Conservation (phyloP, 306 rosid species). For the Clitoria ternatea region DNA sequence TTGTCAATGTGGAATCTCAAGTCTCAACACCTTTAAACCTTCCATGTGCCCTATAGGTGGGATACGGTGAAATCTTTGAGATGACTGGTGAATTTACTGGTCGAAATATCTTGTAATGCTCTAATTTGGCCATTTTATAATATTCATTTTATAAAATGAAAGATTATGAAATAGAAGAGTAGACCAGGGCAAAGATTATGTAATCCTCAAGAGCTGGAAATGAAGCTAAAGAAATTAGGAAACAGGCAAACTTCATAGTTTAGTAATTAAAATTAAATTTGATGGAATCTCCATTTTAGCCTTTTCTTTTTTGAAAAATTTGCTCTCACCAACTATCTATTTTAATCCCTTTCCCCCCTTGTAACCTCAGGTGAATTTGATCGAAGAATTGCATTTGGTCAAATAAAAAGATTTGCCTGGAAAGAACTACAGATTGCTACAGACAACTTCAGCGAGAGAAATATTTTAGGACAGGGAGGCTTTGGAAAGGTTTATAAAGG, state of each 20-base stretch:
- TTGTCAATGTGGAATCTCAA: too few species aligned
- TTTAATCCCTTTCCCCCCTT: neutral
- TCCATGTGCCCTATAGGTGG: neutral
- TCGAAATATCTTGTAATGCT: conserved; percentile 2
- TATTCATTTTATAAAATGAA: neutral
- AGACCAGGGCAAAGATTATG: neutral
- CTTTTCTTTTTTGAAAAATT: neutral
- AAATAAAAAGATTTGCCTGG: conserved; percentile 74
- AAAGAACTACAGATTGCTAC: conserved; percentile 85
- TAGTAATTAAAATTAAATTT: neutral
- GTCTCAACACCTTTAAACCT: conserved; percentile 11
- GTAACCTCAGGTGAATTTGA: conserved; percentile 71
- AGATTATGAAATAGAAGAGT: conserved; percentile 5
- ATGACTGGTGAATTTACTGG: neutral
- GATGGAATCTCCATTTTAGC: conserved; percentile 13
- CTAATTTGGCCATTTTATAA: neutral
- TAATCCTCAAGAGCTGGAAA: neutral
- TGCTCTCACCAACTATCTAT: neutral
- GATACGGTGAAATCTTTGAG: neutral
- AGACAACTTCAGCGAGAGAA: conserved; percentile 73
- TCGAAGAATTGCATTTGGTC: conserved; percentile 82
- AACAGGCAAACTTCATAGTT: neutral
- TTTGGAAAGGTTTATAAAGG: conserved; percentile 97
- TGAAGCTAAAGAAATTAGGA: neutral
- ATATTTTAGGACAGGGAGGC: conserved; percentile 92